Evolutionary conservation across 495 filamentous ascomycete genomes (phyloP), one percentile per base, ranked within the genome.

Genomic region (Neurospora sp.): DNA sequence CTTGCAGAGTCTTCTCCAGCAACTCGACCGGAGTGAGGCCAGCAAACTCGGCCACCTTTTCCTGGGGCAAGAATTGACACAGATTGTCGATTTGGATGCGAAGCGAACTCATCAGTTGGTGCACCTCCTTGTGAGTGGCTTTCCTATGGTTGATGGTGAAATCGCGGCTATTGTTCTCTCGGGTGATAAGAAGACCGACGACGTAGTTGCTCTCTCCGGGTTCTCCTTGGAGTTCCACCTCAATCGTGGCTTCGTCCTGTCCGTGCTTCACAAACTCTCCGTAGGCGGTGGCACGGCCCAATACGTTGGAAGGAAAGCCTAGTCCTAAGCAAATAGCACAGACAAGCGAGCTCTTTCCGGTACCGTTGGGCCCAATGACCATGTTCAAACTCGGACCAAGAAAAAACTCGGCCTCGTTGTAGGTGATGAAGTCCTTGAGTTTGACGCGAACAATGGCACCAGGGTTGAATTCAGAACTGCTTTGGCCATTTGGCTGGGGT

Each of bases 351-450:
- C 94, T 97, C 80, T 99, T 99, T 62, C 96, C 96, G 0, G 96
- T 98, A 62, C 96, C 96, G 79, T 99, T 99, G 10, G 96, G 96
- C 0, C 96, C 96, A 76, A 99, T 98, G 72, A 99, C 90, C 96
- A 99, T 98, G 79, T 99, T 99, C 77, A 99, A 80, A 76, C 92
- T 96, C 14, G 96, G 94, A 0, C 96, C 96, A 5, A 93, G 93
- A 70, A 89, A 88, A 81, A 98, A 97, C 75, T 96, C 93, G 70
- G 93, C 94, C 39, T 90, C 88, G 16, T 90, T 93, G 81, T 98
- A 99, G 0, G 96, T 99, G 38, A 99, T 94, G 78, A 99, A 99
- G 78, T 98, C 92, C n/a, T 83, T 85, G 39, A 98, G 85, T 73
- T 90, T 92, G 73, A 98, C 93, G 35, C 94, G 89, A 18, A 97